Base-by-base conservation (phyloP, 2,329 filamentous ascomycete genomes). In the Aureobasidium sp. region DNA sequence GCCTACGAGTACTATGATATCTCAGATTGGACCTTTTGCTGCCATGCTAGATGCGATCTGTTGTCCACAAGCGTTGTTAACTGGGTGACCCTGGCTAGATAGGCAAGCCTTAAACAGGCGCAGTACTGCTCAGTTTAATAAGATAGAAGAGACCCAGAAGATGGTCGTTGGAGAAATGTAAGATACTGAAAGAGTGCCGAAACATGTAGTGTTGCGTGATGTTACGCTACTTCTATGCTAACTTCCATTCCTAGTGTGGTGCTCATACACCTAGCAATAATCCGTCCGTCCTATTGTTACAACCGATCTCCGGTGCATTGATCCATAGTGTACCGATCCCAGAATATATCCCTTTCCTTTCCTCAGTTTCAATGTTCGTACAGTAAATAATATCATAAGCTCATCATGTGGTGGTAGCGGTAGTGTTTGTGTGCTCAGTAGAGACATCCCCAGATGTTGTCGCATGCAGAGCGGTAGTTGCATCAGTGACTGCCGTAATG, bases 361-460 rank as follows among this genome's bases (percentile, higher is more conserved):
- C 42, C 27, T 11, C 25, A 21, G 27, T 41, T n/a, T 45, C 57
- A 49, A 42, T 59, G 45, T 41, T 59, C 57, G 37, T 59, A 59
- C 57, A 58, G 54, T 58, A 42, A 50, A 42, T 41, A 59, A 59
- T 42, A 27, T 45, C 57, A 50, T 59, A 59, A 50, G 37, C 37
- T 59, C 57, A 50, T 59, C 45, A 59, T 37, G 45, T 42, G 29
- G 36, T 59, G 7, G 44, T 41, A 27, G 57, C 41, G 21, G 44
- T 50, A 11, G 57, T 48, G 14, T 48, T 34, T 32, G 34, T 9
- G 5, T 30, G 13, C 42, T 59, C 44, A 30, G 45, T 29, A 34
- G 57, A 6, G 16, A 16, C 34, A 5, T 50, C 57, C 9, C 9
- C 36, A 27, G 55, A 48, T 2, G 57, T 59, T 5, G 45, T 41